Base-by-base conservation (phyloP, 2,329 filamentous ascomycete species). In the Colletotrichum falcatum region DNA sequence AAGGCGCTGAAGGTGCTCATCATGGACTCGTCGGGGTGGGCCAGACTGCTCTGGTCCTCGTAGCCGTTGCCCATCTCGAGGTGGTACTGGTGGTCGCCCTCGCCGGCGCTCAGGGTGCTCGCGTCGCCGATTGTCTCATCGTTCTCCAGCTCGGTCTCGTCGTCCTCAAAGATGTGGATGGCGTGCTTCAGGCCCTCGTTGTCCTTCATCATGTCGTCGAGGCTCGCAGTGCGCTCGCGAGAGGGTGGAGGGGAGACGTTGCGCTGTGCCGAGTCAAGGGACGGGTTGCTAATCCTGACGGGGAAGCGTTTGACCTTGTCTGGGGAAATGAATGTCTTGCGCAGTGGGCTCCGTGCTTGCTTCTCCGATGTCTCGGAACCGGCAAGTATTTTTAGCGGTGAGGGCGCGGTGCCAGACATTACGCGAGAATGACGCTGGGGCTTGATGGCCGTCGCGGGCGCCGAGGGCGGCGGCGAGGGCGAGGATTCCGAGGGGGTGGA, bases 1-100 rank as follows among this genome's bases (percentile, higher is more conserved):
- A 98, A 98, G 16, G 88, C 90, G 83, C 94, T 97, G 78, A 97
- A 92, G 4, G 91, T 91, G 86, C 94, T 97, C 80, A 94, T 86
- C 88, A 91, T 82, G 54, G 90, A 92, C 74, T 94, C 91, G 74
- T 94, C 91, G 1, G 86, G 88, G 53, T 87, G 87, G 53, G 85
- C 83, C n/a, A 80, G 59, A 54, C 81, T 79, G 53, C 75, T 76
- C 20, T 80, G 77, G 59, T 80, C 76, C 14, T 78, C 76, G 14
- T 80, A 79, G 37, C 78, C 75, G 48, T 77, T 78, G 33, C 73
- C 73, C 51, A 78, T 75, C 42, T 71, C 54, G 46, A 42, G 33
- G 14, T 69, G 65, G n/a, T 70, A 46, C 18, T 54, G 53, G 42
- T 71, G 53, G 42, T 71, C 71, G 18, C 65, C 66, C 51, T 67